Evolutionary conservation across 2,329 filamentous ascomycete genomes (phyloP).

Genomic region (Neocucurbitaria cava): DNA sequence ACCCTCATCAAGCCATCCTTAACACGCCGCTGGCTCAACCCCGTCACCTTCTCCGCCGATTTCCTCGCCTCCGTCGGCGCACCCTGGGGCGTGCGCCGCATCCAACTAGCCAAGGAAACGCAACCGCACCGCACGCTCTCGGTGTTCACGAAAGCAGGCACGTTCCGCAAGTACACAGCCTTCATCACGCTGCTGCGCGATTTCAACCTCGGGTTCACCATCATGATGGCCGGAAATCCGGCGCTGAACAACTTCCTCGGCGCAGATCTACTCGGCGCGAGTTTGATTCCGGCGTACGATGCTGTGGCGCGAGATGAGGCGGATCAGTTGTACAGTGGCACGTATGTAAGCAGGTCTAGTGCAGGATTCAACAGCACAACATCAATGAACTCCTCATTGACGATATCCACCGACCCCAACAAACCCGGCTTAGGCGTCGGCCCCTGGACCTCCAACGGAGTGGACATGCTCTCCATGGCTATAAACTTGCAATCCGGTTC

Average conservation of each 20-base stretch:
- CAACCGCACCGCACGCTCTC: constrained; percentile 28
- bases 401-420: constrained; percentile 30
- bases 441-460: constrained; percentile 41
- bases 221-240: constrained; percentile 44
- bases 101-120: constrained; percentile 12
- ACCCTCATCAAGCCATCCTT: constrained; percentile 42
- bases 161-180: constrained; percentile 51
- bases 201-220: constrained; percentile 53
- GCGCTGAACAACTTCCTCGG: constrained; percentile 7
- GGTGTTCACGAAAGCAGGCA: constrained; percentile 54
- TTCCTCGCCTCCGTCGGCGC: constrained; percentile 42
- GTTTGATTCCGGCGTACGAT: constrained; percentile 30
- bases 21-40: constrained; percentile 54
- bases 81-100: constrained; percentile 51
- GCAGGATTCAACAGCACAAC: too few species aligned
- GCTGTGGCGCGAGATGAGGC: constrained; percentile 40
- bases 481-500: constrained; percentile 19
- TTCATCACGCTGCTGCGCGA: constrained; percentile 54
- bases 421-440: constrained; percentile 39
- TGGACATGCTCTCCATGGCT: constrained; percentile 35
- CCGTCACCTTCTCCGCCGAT: constrained; percentile 46
- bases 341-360: constrained; percentile 25
- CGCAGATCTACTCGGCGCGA: constrained; percentile 17
- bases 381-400: constrained; percentile 33
- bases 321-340: constrained; percentile 31